Percentiles rank a stretch among this genome's conserved stretches.
These are phyloP conservation scores for Closterium sp. DNA, from an alignment of 139 green algal species.

Conservation along the genomic window DNA sequence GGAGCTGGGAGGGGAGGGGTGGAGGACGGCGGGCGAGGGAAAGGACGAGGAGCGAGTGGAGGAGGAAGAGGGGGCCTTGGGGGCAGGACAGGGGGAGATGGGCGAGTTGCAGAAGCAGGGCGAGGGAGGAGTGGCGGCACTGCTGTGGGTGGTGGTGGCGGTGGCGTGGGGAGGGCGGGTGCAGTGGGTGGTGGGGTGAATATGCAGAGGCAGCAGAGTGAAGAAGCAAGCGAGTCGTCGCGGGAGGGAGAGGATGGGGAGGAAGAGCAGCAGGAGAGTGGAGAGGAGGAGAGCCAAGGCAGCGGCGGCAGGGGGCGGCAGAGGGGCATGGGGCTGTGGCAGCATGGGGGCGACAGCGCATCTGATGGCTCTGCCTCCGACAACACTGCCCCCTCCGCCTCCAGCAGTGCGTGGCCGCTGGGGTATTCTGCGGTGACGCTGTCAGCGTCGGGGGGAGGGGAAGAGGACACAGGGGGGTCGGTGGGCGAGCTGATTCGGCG, in stretches of 20 bases:
- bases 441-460: background rate
- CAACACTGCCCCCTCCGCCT: background rate
- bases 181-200: background rate
- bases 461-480: background rate
- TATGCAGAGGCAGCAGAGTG: background rate
- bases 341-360: background rate
- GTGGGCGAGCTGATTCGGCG: background rate
- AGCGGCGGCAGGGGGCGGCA: background rate
- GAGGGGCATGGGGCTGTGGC: background rate
- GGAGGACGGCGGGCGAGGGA: background rate
- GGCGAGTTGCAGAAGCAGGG: background rate
- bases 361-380: background rate
- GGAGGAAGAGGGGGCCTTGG: background rate
- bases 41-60: background rate
- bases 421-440: background rate
- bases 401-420: background rate
- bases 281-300: background rate
- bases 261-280: background rate
- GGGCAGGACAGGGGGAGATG: background rate
- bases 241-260: background rate
- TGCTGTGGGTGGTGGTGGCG: background rate
- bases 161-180: background rate
- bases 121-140: background rate
- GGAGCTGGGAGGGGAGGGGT: background rate
- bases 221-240: background rate